phyloP scores from a whole-genome alignment of 23 red algal genomes.

The Agarophyton chilense region DNA sequence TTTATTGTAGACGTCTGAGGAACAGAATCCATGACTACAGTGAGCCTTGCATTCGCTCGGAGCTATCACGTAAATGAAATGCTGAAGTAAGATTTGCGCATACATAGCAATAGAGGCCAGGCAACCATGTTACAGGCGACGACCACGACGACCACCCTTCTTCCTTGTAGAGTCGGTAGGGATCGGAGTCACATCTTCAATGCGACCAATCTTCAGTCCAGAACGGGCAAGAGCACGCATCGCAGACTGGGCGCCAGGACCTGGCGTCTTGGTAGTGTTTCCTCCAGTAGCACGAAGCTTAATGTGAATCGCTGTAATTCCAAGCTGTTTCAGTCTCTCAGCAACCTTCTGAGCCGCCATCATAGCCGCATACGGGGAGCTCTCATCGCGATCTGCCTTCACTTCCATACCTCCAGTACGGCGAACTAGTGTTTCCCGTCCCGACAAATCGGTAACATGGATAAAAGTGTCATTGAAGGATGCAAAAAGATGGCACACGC shows the following conservation, averaged over 20 bases:
- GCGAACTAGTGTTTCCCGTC: slow-evolving; percentile 95
- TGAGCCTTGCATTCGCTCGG: not conserved
- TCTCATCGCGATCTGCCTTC: slow-evolving; percentile 99
- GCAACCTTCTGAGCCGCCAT: slow-evolving; percentile 98
- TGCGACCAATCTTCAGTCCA: slow-evolving; percentile 97
- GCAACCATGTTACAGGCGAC: slow-evolving; percentile 75
- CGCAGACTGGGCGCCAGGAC: slow-evolving; percentile 92
- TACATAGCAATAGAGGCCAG: slow-evolving; percentile 43
- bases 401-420: slow-evolving; percentile 99
- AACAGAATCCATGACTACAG: not conserved
- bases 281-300: slow-evolving; percentile 98
- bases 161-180: slow-evolving; percentile 95
- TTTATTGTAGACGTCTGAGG: not conserved
- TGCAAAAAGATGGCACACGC: slow-evolving; percentile 95
- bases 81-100: not conserved
- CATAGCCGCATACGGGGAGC: slow-evolving; percentile 99
- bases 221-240: slow-evolving; percentile 98
- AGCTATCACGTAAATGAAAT: not conserved
- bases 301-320: slow-evolving; percentile 98
- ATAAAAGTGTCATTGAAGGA: slow-evolving; percentile 99
- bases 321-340: slow-evolving; percentile 96
- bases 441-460: slow-evolving; percentile 99
- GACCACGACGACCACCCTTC: slow-evolving; percentile 98
- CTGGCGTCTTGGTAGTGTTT: slow-evolving; percentile 87
- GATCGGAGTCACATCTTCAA: slow-evolving; percentile 99